Evolutionary conservation across 1,284 basidiomycete genomes (phyloP).

Genomic region (Boletus sp.): DNA sequence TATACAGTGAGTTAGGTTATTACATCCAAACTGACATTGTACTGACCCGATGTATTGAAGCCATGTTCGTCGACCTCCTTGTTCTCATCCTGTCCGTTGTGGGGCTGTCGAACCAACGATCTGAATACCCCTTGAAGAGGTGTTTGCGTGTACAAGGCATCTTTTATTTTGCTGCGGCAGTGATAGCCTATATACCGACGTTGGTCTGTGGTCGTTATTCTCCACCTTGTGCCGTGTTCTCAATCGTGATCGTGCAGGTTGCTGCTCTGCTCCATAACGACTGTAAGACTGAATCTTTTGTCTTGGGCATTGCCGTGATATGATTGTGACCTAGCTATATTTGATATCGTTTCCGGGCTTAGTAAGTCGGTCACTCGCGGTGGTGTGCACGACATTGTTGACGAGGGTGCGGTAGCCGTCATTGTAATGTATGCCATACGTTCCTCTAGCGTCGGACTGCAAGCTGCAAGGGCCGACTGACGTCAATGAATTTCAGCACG

Average conservation of each 20-base stretch:
- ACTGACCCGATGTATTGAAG: slow-evolving; percentile 7
- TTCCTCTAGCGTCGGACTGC: not conserved
- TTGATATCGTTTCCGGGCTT: not conserved
- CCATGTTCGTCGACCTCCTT: slow-evolving; percentile 19
- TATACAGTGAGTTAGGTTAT: slow-evolving; percentile 17
- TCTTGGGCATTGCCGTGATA: not conserved
- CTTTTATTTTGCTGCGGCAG: slow-evolving; percentile 15
- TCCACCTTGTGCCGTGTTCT: not conserved
- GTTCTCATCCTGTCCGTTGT: slow-evolving; percentile 18
- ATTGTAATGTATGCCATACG: slow-evolving; percentile 11
- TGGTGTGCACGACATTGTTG: not conserved
- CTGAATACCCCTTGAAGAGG: slow-evolving; percentile 17
- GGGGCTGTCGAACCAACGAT: slow-evolving; percentile 13
- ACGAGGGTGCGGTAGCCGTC: slow-evolving; percentile 6
- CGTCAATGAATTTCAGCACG: slow-evolving; percentile 2
- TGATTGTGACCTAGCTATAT: slow-evolving; percentile 1
- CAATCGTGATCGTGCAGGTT: slow-evolving; percentile 8
- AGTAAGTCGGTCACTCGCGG: slow-evolving; percentile 2
- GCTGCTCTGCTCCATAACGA: not conserved
- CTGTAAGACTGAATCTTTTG: slow-evolving; percentile 5
- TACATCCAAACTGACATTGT: not conserved
- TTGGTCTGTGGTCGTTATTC: slow-evolving; percentile 6
- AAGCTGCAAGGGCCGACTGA: slow-evolving; percentile 4
- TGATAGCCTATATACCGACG: slow-evolving; percentile 13
- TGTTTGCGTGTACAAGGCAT: slow-evolving; percentile 19